phyloP scores from a whole-genome alignment of 108 stramenopile species.

The Cyclotella choctawhatcheeana region DNA sequence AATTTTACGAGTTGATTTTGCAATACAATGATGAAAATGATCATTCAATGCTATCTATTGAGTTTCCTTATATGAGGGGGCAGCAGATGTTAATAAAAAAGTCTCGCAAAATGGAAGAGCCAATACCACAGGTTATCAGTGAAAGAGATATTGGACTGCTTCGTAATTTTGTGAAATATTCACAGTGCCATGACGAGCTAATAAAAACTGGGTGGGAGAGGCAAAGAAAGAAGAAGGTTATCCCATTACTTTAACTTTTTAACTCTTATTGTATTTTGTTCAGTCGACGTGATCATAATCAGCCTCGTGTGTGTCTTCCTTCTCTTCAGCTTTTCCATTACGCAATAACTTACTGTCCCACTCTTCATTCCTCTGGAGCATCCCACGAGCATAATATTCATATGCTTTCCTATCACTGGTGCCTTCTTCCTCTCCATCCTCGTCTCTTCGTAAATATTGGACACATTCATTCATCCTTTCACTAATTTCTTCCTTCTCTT shows the following conservation, averaged over 20 bases:
- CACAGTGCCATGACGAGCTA: conserved; percentile 23
- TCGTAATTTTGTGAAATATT: conserved; percentile 16
- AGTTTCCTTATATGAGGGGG: conserved; percentile 7
- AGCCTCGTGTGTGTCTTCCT: conserved; percentile 6
- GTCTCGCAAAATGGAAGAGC: conserved; percentile 5
- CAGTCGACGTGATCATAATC: conserved; percentile 54
- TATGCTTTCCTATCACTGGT: conserved; percentile 74
- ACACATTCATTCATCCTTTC: conserved; percentile 88
- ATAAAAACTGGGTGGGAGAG: conserved; percentile 30
- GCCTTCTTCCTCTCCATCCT: conserved; percentile 84
- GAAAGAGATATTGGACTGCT: conserved; percentile 23
- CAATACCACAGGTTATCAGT: neutral
- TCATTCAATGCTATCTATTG: neutral
- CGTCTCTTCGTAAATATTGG: conserved; percentile 85
- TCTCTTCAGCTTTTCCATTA: neutral
- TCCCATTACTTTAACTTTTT: neutral
- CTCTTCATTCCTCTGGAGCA: conserved; percentile 35
- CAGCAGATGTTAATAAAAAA: conserved; percentile 27
- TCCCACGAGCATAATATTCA: conserved; percentile 47
- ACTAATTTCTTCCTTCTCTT: conserved; percentile 82
- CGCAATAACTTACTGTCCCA: conserved; percentile 18
- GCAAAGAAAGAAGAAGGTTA: conserved; percentile 30
- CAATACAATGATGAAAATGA: conserved; percentile 5
- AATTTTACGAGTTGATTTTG: conserved; percentile 39
- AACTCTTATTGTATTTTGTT: no score